Evolutionary conservation across 2,329 filamentous ascomycete species (phyloP), one percentile per base, ranked within the genome.

Genomic region (Aspergillus ochraceus): DNA sequence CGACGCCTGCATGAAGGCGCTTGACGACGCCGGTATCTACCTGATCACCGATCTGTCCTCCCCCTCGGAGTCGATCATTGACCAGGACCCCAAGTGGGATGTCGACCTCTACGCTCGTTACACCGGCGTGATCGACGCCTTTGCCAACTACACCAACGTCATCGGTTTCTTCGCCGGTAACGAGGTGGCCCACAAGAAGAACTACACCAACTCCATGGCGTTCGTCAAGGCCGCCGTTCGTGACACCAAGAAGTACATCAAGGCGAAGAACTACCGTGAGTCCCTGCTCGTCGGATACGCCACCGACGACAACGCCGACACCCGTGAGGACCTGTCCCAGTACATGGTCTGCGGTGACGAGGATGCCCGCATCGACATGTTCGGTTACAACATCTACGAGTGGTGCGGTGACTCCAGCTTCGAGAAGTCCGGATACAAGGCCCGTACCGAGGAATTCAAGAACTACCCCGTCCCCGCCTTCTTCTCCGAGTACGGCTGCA

Each of bases 381-480:
- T 93, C 91, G 95, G 95, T 60, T 98, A 98, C 89, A 99, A 99
- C 84, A 97, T 98, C 81, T 99, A 99, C 85, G 96, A 93, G 55
- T 99, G 95, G 95, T 99, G 95, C 76, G 95, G 94, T 68, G 77
- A 93, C 68, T 96, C 91, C 72, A 86, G 82, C 70, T 95, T 90
- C 81, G 73, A 82, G 39, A 74, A 83, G 60, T 97, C 95, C 3
- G 91, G 92, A 57, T 99, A 93, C 80, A 83, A 89, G 65, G 84
- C 87, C 58, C 90, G 94, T 76, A 92, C 92, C 68, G 78, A 91
- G 66, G 94, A 97, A 80, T 99, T 97, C 82, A 77, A 83, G 60
- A 86, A 89, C 74, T 99, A 95, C 84, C 91, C 91, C 10, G 91
- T 98, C 3, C 95, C 95, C 51, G 90, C 92, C 71, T 99, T 99